A percentile compares a stretch with the other conserved stretches of the same genome.
Conservation (phyloP, 1,284 basidiomycete species). For the Abortiporus biennis region DNA sequence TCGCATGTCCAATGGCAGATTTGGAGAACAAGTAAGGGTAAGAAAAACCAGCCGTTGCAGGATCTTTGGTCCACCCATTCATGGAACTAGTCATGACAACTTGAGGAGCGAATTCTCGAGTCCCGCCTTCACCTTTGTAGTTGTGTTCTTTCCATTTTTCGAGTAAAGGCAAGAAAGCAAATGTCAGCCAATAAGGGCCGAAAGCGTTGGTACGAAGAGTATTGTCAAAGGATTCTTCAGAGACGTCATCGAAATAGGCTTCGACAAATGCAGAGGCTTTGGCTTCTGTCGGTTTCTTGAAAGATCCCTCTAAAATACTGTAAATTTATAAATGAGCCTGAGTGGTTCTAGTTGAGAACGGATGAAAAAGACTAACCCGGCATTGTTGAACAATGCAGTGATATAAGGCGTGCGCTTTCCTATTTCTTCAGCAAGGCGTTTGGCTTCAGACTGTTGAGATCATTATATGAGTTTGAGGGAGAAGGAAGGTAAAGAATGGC, state of each 20-base stretch:
- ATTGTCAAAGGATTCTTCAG: slow-evolving; percentile 34
- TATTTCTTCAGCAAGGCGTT: slow-evolving; percentile 37
- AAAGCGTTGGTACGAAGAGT: slow-evolving; percentile 36
- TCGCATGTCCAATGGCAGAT: slow-evolving; percentile 44
- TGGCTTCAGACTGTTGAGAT: slow-evolving; percentile 33
- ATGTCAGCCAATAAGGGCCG: slow-evolving; percentile 45
- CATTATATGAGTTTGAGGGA: neutral
- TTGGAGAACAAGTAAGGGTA: slow-evolving; percentile 47
- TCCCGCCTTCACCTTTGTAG: slow-evolving; percentile 12
- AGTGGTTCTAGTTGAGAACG: neutral
- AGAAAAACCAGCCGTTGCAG: slow-evolving; percentile 31
- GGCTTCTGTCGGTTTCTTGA: slow-evolving; percentile 29
- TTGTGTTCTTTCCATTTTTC: slow-evolving; percentile 36
- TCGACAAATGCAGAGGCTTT: slow-evolving; percentile 32
- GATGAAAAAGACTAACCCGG: slow-evolving; percentile 21
- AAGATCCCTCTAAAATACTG: slow-evolving; percentile 15
- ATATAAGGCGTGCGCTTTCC: slow-evolving; percentile 33
- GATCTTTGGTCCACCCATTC: slow-evolving; percentile 51
- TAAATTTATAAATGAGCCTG: neutral
- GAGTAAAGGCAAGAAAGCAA: slow-evolving; percentile 44
- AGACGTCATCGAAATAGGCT: slow-evolving; percentile 33
- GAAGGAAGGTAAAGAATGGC: neutral
- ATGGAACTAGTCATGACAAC: slow-evolving; percentile 47
- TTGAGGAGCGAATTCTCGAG: slow-evolving; percentile 37
- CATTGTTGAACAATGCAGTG: slow-evolving; percentile 38